Conservation (phyloP, 352 stramenopile species). For the Nothophytophthora sp. region DNA sequence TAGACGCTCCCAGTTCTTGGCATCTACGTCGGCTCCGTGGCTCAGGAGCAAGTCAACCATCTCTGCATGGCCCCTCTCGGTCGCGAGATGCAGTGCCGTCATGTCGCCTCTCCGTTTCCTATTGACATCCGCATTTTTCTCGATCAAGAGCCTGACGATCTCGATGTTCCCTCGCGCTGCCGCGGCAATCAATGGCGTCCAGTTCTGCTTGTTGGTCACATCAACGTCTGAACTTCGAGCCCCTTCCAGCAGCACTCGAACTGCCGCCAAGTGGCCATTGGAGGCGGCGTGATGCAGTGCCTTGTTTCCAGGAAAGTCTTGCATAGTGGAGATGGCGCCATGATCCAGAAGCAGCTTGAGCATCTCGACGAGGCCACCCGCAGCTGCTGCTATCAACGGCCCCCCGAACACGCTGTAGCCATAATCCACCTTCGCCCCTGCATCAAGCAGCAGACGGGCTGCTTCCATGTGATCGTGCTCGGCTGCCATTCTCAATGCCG, state of each 20-base stretch:
- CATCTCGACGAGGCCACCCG: too few relatives aligned
- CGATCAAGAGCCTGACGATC: constrained; percentile 1
- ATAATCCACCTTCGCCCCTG: too few relatives aligned
- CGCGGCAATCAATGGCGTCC: constrained; percentile 15
- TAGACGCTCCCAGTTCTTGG: not conserved
- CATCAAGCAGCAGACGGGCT: too few relatives aligned
- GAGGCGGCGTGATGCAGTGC: constrained; percentile 19
- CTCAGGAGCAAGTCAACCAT: constrained; percentile 6
- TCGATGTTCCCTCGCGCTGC: constrained; percentile 2
- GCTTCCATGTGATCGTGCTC: too few relatives aligned
- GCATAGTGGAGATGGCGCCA: too few relatives aligned
- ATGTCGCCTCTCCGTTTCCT: constrained; percentile 1
- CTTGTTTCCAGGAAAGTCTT: too few relatives aligned
- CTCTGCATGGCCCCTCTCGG: constrained; percentile 6
- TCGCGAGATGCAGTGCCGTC: constrained; percentile 13
- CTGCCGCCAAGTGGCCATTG: not conserved
- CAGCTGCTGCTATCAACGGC: too few relatives aligned
- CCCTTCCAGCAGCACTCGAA: not conserved
- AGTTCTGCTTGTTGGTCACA: not conserved
- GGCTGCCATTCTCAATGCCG: too few relatives aligned
- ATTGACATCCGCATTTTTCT: not conserved
- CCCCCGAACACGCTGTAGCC: too few relatives aligned
- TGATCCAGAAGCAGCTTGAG: too few relatives aligned
- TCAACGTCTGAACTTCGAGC: not conserved
- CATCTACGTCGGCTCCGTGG: constrained; percentile 2